Conservation (phyloP, 1,284 basidiomycete species). For the Psilocybe mexicana region DNA sequence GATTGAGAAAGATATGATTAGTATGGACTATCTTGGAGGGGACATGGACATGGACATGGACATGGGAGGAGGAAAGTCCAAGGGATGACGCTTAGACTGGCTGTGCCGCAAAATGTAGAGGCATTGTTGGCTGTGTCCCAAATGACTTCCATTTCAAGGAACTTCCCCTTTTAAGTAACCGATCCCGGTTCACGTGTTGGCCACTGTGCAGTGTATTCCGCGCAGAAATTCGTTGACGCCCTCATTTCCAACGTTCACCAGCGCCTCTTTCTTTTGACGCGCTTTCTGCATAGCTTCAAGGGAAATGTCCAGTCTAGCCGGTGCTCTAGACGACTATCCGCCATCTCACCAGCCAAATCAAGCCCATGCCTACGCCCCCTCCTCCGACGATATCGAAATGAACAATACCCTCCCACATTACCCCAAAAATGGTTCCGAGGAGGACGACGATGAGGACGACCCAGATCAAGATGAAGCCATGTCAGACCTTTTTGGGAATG, state of each 20-base stretch:
- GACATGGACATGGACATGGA: background rate
- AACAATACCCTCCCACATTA: constrained; percentile 24
- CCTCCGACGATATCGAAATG: constrained; percentile 46
- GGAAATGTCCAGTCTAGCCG: constrained; percentile 32
- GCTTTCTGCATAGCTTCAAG: constrained; percentile 12
- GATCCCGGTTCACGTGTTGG: constrained; percentile 10
- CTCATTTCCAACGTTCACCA: background rate
- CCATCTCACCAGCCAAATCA: constrained; percentile 17
- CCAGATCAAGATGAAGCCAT: constrained; percentile 62
- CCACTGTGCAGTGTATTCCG: background rate
- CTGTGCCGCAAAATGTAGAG: background rate
- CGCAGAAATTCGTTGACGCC: background rate
- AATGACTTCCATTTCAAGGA: background rate
- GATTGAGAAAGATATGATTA: background rate
- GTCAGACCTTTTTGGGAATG: constrained; percentile 79
- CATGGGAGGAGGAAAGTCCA: background rate
- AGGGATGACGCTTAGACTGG: background rate
- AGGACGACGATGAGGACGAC: constrained; percentile 22
- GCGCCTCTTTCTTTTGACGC: constrained; percentile 1
- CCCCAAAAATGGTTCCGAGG: constrained; percentile 22
- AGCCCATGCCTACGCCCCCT: constrained; percentile 4
- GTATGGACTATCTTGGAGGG: background rate
- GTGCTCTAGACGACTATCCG: constrained; percentile 38
- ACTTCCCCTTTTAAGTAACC: constrained; percentile 5
- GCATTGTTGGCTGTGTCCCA: background rate